Evolutionary conservation across 2,329 filamentous ascomycete genomes (phyloP).

Genomic region (Ploettnerulaceae sp.): DNA sequence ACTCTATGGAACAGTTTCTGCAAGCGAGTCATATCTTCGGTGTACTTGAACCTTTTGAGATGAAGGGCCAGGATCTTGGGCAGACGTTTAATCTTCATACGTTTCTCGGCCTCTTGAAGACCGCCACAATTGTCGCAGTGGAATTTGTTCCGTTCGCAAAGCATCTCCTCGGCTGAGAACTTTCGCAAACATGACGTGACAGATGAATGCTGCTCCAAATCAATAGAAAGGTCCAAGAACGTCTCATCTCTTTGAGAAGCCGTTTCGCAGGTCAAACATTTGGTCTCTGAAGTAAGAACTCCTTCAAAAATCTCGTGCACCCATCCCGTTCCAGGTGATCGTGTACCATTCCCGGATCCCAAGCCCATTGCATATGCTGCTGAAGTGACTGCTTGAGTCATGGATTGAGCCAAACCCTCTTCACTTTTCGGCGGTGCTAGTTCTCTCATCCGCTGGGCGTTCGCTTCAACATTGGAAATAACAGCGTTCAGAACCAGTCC

Average conservation of each 20-base stretch:
- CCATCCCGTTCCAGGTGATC: slow-evolving; percentile 70
- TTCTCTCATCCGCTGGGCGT: slow-evolving; percentile 61
- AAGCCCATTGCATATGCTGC: slow-evolving; percentile 37
- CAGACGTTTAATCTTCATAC: slow-evolving; percentile 97
- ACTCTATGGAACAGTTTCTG: slow-evolving; percentile 97
- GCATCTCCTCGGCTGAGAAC: slow-evolving; percentile 97
- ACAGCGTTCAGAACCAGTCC: slow-evolving; percentile 94
- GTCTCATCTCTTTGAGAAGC: slow-evolving; percentile 92
- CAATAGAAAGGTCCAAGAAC: slow-evolving; percentile 92
- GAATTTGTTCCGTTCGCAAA: slow-evolving; percentile 98
- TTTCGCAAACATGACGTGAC: slow-evolving; percentile 93
- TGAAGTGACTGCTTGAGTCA: slow-evolving; percentile 42
- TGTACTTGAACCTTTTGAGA: slow-evolving; percentile 97
- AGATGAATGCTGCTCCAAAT: slow-evolving; percentile 90
- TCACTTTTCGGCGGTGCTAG: slow-evolving; percentile 40
- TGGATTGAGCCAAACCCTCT: slow-evolving; percentile 47
- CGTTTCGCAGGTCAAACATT: slow-evolving; percentile 93
- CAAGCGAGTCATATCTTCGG: slow-evolving; percentile 85
- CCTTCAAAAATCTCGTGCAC: slow-evolving; percentile 97
- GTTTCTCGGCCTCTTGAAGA: slow-evolving; percentile 94
- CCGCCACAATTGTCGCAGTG: slow-evolving; percentile 97
- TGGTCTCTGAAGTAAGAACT: slow-evolving; percentile 88
- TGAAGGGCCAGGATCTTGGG: slow-evolving; percentile 90
- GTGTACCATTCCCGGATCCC: slow-evolving; percentile 35
- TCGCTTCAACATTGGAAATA: slow-evolving; percentile 88